phyloP scores from a whole-genome alignment of 768 basidiomycete genomes.

The Leccinum ochraceum region DNA sequence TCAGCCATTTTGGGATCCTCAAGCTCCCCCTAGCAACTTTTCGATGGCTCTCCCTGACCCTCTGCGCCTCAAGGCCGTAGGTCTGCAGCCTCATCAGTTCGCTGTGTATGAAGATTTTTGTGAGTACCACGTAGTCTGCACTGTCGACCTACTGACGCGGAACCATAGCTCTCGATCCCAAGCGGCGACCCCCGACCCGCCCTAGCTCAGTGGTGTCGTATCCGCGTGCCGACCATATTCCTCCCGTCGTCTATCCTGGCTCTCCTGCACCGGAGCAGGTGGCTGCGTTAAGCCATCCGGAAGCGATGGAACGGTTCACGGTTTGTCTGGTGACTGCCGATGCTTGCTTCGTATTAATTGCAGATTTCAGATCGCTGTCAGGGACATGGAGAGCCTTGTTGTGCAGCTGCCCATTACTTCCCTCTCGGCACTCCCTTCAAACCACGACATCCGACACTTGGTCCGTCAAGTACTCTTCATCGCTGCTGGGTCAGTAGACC shows the following conservation, averaged over 20 bases:
- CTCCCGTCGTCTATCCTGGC: too few species aligned
- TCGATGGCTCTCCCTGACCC: conserved; percentile 80
- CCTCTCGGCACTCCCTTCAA: conserved; percentile 69
- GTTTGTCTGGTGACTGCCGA: background rate
- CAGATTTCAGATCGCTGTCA: conserved; percentile 22
- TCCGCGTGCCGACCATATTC: conserved; percentile 41
- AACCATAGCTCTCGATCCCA: conserved; percentile 51
- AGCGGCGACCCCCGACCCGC: conserved; percentile 51
- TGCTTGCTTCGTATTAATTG: conserved; percentile 6
- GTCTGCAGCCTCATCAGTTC: conserved; percentile 81
- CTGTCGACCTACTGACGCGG: conserved; percentile 13
- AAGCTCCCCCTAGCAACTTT: conserved; percentile 66
- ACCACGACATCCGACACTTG: conserved; percentile 84
- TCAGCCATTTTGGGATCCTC: conserved; percentile 89
- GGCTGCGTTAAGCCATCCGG: too few species aligned
- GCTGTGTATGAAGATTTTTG: conserved; percentile 97
- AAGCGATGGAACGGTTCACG: too few species aligned
- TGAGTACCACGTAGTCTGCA: conserved; percentile 27
- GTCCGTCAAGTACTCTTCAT: conserved; percentile 81
- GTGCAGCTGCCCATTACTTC: conserved; percentile 72
- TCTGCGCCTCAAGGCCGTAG: conserved; percentile 78
- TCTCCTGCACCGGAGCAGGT: too few species aligned
- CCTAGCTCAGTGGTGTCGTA: conserved; percentile 75
- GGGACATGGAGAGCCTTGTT: conserved; percentile 82
- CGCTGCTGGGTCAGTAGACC: conserved; percentile 76